Base-by-base conservation (phyloP, 2,329 filamentous ascomycete species). In the Apiospora pterosperma region DNA sequence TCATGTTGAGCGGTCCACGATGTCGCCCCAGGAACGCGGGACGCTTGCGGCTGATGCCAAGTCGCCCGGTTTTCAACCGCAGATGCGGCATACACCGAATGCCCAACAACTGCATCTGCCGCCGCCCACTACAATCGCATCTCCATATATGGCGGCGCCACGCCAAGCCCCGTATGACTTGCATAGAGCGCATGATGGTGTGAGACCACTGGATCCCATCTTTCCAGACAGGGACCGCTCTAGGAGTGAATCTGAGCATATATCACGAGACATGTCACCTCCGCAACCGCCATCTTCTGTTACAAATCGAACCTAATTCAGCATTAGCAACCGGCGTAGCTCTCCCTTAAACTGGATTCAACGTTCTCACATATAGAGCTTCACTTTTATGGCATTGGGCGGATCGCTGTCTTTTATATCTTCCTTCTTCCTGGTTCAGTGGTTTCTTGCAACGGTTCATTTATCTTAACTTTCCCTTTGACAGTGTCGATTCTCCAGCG, bases 191-290 rank as follows among this genome's bases (percentile, higher is more conserved):
- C 61, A 62, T 23, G 48, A 55, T 2, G 28, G 28, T 36, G 19
- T 55, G 59, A 63, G 63, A 21, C 63, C 64, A 10, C 65, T 70
- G 59, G 74, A 76, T 64, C 74, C 74, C 25, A 76, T 76, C 62
- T 76, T 76, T 41, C 74, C 74, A 31, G 69, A 75, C 63, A 69
- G 74, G 69, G 73, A 76, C 44, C 71, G 74, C 65, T 69, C 70
- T 28, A 68, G 72, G 60, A 72, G 69, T 61, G 74, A 70, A 36
- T 68, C 72, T 39, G 74, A 75, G 63, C 72, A 72, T 59, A 64
- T 70, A 52, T 44, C 71, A 8, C 48, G 48, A 55, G 48, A 55
- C 48, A 55, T 55, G 48, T 55, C 48, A 11, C 48, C 48, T 3
- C 48, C 48, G 28, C 48, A 55, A 5, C 48, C 28, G 28, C 28